Base-by-base conservation (phyloP, 139 green algal species). In the Coelastrella sp. region DNA sequence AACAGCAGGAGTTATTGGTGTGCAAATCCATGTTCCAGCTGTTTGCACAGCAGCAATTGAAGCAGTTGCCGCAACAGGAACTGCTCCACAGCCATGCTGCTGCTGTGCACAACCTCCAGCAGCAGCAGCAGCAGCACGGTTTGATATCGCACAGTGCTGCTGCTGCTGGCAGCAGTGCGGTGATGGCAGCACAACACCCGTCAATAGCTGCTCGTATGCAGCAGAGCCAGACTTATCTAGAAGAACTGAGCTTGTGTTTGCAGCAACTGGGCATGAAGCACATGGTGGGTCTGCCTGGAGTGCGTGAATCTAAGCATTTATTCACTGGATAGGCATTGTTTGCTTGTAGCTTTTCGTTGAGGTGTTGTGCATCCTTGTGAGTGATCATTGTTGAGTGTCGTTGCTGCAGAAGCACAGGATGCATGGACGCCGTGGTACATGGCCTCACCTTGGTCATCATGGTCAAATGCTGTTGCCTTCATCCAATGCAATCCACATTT, bases 11-110 rank as follows among this genome's bases (percentile, higher is more conserved):
- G 68, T 17, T 76, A 4, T 23, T 76, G 68, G 7, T 22, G 14
- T 32, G 22, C 68, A 76, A 76, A 76, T 6, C 14, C 16, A 76
- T 76, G 2, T 23, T 76, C 4, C 16, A 47, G 22, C 68, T 32
- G 16, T 76, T 32, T 17, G 17, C 14, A 8, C 68, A 76, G 17
- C 68, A 76, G 68, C 68, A 76, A 23, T 8, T 76, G 17, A 7
- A n/a, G 54, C 77, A 83, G 47, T 17, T 68, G 47, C 83, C 73
- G 32, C 83, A 73, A 57, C 83, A 88, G 68, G 66, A 88, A 23
- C 17, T n/a, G 17, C 7, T 54, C 32, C 22, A 54, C 68, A 23
- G 23, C 73, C 14, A 32, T 64, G 5, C 47, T 22, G 16, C 47
- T 65, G 77, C 77, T 22, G 47, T 11, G 22, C 11, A 7, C 4